Conservation (phyloP, 106 monocot genomes). For the Dendrobium huoshanense region DNA sequence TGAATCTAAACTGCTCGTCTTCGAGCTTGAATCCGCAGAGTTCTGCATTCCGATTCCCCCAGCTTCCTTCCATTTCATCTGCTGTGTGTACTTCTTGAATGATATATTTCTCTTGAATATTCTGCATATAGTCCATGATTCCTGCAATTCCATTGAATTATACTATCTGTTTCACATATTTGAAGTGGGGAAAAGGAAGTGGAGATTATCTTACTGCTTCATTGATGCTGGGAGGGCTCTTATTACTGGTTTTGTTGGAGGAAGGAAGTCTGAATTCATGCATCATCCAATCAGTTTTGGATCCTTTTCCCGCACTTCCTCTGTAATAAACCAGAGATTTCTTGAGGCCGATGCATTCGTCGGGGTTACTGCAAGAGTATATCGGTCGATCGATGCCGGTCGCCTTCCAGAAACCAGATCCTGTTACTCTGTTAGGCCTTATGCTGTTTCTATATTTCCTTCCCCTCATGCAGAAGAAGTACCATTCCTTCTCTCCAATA, state of each 20-base stretch:
- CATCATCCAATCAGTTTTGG: slow-evolving; percentile 97
- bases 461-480: slow-evolving; percentile 84
- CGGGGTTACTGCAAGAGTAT: slow-evolving; percentile 15
- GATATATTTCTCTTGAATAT: slow-evolving; percentile 62
- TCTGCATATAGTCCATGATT: slow-evolving; percentile 76
- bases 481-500: slow-evolving; percentile 63
- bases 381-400: slow-evolving; percentile 82
- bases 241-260: neutral
- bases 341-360: slow-evolving; percentile 75
- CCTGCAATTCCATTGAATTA: slow-evolving; percentile 16
- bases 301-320: slow-evolving; percentile 81
- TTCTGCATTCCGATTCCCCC: slow-evolving; percentile 3
- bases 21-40: slow-evolving; percentile 31
- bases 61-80: slow-evolving; percentile 9
- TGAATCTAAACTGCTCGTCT: slow-evolving; percentile 46
- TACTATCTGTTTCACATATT: no score
- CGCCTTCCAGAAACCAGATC: slow-evolving; percentile 89
- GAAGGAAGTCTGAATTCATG: slow-evolving; percentile 85
- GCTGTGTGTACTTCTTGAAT: slow-evolving; percentile 21
- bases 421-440: slow-evolving; percentile 78
- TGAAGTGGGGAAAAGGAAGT: neutral
- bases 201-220: slow-evolving; percentile 34
- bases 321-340: slow-evolving; percentile 86
- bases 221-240: slow-evolving; percentile 19
- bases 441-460: slow-evolving; percentile 87